A percentile compares a stretch with the other conserved stretches of the same genome.
Evolutionary conservation across 139 green algal species (phyloP).

Genomic region (Tetraselmis chui): DNA sequence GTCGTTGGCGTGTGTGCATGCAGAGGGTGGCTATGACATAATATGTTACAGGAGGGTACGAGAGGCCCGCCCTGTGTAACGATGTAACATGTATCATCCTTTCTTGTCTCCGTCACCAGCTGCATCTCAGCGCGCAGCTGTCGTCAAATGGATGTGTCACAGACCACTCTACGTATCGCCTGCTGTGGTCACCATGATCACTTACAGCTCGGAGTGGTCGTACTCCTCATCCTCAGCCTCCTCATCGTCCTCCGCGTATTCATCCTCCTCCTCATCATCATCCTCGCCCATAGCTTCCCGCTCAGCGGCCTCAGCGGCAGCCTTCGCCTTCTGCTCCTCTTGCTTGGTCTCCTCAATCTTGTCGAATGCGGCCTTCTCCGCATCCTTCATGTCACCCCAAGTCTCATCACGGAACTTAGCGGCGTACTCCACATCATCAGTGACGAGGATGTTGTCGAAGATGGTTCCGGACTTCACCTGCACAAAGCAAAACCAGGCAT

Average conservation of each 20-base stretch:
- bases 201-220: not conserved
- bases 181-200: too few relatives aligned
- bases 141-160: too few relatives aligned
- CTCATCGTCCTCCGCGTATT: constrained; percentile 9
- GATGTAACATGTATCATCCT: not conserved
- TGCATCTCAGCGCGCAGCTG: too few relatives aligned
- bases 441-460: constrained; percentile 89
- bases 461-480: constrained; percentile 82
- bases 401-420: constrained; percentile 68
- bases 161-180: too few relatives aligned
- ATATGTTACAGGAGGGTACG: not conserved
- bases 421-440: constrained; percentile 60
- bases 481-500: not conserved
- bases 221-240: constrained; percentile 14
- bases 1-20: too few relatives aligned
- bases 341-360: constrained; percentile 40
- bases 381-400: constrained; percentile 65
- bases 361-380: constrained; percentile 58
- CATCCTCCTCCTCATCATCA: constrained; percentile 14
- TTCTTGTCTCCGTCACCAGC: too few relatives aligned
- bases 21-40: not conserved
- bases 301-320: constrained; percentile 13
- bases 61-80: not conserved
- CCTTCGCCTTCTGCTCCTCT: constrained; percentile 28
- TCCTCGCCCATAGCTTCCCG: constrained; percentile 16